Conservation (phyloP, 75 land plant species). For the Selaginella moellendorffii region DNA sequence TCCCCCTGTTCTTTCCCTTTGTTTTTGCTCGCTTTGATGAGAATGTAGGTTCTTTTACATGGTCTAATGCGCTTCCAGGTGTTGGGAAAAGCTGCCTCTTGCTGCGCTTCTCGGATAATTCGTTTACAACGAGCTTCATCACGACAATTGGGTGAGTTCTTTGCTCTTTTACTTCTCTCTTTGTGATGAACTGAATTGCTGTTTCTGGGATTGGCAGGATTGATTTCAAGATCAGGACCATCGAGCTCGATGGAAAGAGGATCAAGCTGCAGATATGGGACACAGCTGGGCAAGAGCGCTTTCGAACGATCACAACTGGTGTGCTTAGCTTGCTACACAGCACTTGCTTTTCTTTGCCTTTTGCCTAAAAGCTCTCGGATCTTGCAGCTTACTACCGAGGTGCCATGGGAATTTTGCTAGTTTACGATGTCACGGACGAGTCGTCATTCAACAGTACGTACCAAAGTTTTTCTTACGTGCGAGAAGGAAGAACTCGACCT, state of each 20-base stretch:
- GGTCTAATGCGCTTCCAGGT: neutral
- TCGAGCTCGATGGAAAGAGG: constrained; percentile 54
- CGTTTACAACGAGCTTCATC: constrained; percentile 3
- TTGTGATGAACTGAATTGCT: too few relatives aligned
- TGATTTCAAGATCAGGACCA: constrained; percentile 64
- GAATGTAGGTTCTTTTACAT: neutral
- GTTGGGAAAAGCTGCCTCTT: constrained; percentile 3
- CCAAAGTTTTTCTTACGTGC: too few relatives aligned
- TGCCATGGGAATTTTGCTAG: constrained; percentile 19
- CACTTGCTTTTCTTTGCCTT: neutral
- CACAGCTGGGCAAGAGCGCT: constrained; percentile 78
- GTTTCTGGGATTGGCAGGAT: too few relatives aligned
- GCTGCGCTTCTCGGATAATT: constrained; percentile 4
- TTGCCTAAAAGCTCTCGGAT: too few relatives aligned
- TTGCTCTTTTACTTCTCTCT: too few relatives aligned
- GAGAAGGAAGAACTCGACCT: too few relatives aligned
- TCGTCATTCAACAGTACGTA: constrained; percentile 23
- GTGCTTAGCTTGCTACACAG: neutral
- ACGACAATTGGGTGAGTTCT: neutral
- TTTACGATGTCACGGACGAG: constrained; percentile 22
- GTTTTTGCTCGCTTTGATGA: neutral
- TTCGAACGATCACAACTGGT: constrained; percentile 60
- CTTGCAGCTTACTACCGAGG: constrained; percentile 25
- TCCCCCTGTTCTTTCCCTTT: neutral
- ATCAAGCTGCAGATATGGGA: constrained; percentile 78